Base-by-base conservation (phyloP, 2,329 filamentous ascomycete species). In the Plectosphaerella plurivora region DNA sequence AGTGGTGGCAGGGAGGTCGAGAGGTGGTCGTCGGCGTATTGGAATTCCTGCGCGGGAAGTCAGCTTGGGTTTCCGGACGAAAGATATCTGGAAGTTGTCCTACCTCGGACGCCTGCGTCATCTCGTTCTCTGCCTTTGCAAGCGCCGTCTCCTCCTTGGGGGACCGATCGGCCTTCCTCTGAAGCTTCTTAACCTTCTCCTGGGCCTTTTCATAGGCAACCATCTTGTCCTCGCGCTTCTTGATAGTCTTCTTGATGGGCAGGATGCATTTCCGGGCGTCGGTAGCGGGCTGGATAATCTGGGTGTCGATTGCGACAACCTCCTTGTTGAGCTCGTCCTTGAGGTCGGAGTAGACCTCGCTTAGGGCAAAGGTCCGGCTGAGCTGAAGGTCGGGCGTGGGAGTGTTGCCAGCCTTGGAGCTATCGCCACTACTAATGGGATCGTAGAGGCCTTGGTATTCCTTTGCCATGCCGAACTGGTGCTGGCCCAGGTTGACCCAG, bases 211-310 rank as follows among this genome's bases (percentile, higher is more conserved):
- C 91, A 63, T 85, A 94, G 65, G 95, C 91, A 54, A 92, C 67
- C 50, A 90, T 86, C 70, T 85, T 89, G 61, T 92, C 88, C 64
- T 94, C 89, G 46, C 91, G 77, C 68, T 90, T 91, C 72, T 93
- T 94, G 63, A 95, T 89, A 1, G 85, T 86, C 71, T 91, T 94
- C 63, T 88, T 86, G 65, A 94, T 77, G 2, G 87, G 84, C 58
- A 85, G 82, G 54, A 93, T 76, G 51, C 73, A 81, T 50, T 86
- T 82, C 61, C 83, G 87, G 8, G 87, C 87, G 50, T 87, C 80
- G 53, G 81, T 82, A 4, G 86, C 87, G 0, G 89, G 88, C 53
- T 77, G 77, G 50, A 92, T 81, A 57, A 94, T 79, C 58, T 83
- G 82, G 10, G 75, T 71, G 58, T 93, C 88, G 57, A 95, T 88